Base-by-base conservation (phyloP, 306 rosid genomes). In the Acmispon strigosus region DNA sequence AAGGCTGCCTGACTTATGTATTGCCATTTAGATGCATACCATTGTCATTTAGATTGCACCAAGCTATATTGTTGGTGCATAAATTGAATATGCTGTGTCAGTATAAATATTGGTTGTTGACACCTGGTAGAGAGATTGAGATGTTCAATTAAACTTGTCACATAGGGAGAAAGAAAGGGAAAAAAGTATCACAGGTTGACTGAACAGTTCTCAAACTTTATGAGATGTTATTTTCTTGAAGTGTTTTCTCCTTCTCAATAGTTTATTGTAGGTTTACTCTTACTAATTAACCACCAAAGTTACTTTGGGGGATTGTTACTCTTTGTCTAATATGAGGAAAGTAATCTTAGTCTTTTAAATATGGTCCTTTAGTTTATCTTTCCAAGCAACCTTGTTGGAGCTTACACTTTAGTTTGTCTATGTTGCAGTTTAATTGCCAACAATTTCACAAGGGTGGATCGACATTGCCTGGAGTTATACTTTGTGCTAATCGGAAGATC, bases 371-470 rank as follows among this genome's bases (percentile, higher is more conserved):
- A 68, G n/a, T 59, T 51, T 64, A 50, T 73, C 71, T 70, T 55
- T 14, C 13, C 72, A 22, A 53, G 41, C 75, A 45, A 17, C 54
- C 47, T 62, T 50, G 42, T 50, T 71, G 67, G 64, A 76, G 63
- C 53, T 70, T 62, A 66, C 10, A 17, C 58, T 73, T 18, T 32
- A 18, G 36, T 39, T 80, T 55, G 10, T 56, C 63, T 72, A 9
- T 47, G 17, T 73, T 84, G 82, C 86, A 85, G 97, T 80, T 84
- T 48, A 89, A 73, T 58, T 74, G 47, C 64, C 78, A 77, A 48
- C 83, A 54, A 60, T 36, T 81, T 74, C 73, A 50, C 66, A 81
- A 78, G 69, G 70, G 63, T 57, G 14, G 63, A 70, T 64, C 74
- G 52, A 72, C 74, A 50, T 47, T 61, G 15, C 74, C 76, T 0